Conservation (phyloP, 139 green algal genomes). For the Tetratostichococcus sp. region DNA sequence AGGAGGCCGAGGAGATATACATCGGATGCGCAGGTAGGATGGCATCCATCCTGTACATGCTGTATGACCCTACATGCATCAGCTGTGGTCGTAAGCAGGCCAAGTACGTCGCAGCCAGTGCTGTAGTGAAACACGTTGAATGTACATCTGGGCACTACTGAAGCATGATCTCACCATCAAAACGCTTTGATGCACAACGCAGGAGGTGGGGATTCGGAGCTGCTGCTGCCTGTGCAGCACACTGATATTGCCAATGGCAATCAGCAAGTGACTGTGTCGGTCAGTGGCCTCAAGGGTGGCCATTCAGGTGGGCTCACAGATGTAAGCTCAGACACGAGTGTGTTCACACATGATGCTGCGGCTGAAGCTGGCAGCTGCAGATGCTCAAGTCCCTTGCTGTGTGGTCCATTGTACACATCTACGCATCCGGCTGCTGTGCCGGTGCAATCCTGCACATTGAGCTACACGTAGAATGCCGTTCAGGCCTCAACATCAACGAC, state of each 20-base stretch:
- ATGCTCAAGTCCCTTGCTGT: too few species aligned
- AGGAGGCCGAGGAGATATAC: conserved; percentile 63
- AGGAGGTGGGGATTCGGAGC: conserved; percentile 55
- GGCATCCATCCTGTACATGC: too few species aligned
- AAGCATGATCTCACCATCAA: too few species aligned
- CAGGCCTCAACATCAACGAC: conserved; percentile 47
- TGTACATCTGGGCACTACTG: too few species aligned
- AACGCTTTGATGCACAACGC: not conserved
- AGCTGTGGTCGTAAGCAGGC: too few species aligned
- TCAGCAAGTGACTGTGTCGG: conserved; percentile 9
- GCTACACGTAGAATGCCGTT: not conserved
- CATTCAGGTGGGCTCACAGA: conserved; percentile 51
- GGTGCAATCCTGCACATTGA: not conserved
- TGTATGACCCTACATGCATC: too few species aligned
- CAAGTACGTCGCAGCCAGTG: too few species aligned
- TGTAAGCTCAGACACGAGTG: too few species aligned
- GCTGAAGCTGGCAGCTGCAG: too few species aligned
- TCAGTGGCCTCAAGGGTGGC: conserved; percentile 52
- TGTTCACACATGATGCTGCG: too few species aligned
- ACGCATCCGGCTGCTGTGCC: too few species aligned
- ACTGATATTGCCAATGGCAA: conserved; percentile 3
- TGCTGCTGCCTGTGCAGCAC: conserved; percentile 35
- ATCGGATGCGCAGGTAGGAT: conserved; percentile 61
- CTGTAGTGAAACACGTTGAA: too few species aligned
- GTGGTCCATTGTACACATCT: not conserved